Evolutionary conservation across 176 grass and related monocot genomes (phyloP).

Genomic region (Aegilops bicornis): DNA sequence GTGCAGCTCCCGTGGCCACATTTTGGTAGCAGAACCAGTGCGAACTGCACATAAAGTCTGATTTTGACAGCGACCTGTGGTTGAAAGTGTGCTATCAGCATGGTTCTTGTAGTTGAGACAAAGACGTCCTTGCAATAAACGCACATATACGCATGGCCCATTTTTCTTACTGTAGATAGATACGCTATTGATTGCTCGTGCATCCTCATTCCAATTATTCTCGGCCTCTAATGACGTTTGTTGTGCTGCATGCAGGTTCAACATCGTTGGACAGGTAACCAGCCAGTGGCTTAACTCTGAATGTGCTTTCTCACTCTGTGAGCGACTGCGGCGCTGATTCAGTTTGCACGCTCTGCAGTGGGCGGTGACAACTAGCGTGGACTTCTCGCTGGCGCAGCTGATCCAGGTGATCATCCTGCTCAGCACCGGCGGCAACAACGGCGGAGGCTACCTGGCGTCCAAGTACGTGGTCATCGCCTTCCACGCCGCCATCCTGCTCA

Average conservation of each 20-base stretch:
- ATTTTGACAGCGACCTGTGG: not conserved
- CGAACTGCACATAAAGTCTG: not conserved
- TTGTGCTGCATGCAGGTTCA: slow-evolving; percentile 65
- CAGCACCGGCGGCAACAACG: slow-evolving; percentile 69
- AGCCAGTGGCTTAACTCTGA: no score
- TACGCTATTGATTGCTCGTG: not conserved
- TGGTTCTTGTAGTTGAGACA: not conserved
- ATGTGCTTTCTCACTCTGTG: not conserved
- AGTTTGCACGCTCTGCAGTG: slow-evolving; percentile 55
- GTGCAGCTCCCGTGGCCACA: not conserved
- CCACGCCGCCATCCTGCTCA: slow-evolving; percentile 74
- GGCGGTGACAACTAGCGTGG: slow-evolving; percentile 89
- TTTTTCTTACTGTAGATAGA: not conserved
- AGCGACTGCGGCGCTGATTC: not conserved
- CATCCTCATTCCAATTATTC: not conserved
- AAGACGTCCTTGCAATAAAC: not conserved
- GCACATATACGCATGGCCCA: not conserved
- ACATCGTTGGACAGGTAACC: slow-evolving; percentile 90
- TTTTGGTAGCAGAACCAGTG: not conserved
- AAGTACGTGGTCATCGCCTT: slow-evolving; percentile 88
- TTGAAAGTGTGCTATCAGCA: not conserved
- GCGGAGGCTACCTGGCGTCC: slow-evolving; percentile 81
- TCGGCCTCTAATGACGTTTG: not conserved
- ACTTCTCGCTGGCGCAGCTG: slow-evolving; percentile 86
- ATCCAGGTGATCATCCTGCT: slow-evolving; percentile 94